These are phyloP conservation scores for Rubus parviflorus DNA, from an alignment of 306 rosid species.

Conservation along the genomic window DNA sequence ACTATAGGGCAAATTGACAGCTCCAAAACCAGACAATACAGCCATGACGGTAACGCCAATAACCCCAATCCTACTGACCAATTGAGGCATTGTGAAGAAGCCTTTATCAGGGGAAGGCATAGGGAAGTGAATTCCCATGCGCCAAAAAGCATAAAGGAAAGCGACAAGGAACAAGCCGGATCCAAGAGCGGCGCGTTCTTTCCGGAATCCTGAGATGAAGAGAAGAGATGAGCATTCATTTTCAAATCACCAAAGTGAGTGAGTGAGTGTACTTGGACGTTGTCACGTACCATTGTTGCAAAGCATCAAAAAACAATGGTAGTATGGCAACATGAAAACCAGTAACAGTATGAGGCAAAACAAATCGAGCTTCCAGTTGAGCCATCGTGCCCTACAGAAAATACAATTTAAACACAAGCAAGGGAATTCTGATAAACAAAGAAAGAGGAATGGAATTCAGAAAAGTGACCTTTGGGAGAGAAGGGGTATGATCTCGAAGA, in stretches of 20 bases:
- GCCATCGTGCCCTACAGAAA: constrained; percentile 62
- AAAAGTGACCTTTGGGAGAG: constrained; percentile 78
- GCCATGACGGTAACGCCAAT: constrained; percentile 98
- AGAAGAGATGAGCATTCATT: neutral
- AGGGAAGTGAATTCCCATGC: constrained; percentile 96
- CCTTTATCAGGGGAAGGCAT: constrained; percentile 95
- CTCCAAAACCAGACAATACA: constrained; percentile 93
- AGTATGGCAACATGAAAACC: constrained; percentile 84
- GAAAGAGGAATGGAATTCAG: neutral
- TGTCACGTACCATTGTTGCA: constrained; percentile 49
- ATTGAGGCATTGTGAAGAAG: constrained; percentile 91
- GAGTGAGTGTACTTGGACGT: too few species aligned
- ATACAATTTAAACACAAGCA: too few species aligned
- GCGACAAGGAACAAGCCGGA: constrained; percentile 73
- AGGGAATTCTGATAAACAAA: neutral
- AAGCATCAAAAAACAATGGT: constrained; percentile 93
- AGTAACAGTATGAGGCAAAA: constrained; percentile 78
- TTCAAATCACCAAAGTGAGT: neutral
- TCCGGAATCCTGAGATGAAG: constrained; percentile 48
- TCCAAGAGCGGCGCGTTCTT: constrained; percentile 82
- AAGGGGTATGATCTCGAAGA: constrained; percentile 93
- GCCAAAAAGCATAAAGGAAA: constrained; percentile 90
- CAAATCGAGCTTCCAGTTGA: constrained; percentile 92
- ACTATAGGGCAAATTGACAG: constrained; percentile 90
- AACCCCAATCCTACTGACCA: constrained; percentile 96